phyloP scores from a whole-genome alignment of 495 filamentous ascomycete species.

The Penicillium verhagenii region DNA sequence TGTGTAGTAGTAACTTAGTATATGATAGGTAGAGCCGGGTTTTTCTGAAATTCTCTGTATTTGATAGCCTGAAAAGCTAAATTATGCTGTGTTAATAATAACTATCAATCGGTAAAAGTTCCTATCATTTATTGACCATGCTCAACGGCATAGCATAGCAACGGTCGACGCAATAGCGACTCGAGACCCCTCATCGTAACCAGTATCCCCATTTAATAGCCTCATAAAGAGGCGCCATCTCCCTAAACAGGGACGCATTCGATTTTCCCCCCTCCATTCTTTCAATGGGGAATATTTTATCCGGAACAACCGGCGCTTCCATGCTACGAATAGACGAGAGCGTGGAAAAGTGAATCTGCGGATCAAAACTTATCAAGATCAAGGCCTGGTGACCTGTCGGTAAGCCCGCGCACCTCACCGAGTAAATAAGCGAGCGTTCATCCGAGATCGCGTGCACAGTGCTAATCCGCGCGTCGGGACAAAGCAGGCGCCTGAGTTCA shows the following conservation, averaged over 20 bases:
- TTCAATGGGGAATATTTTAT: slow-evolving; percentile 6
- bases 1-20: too few relatives aligned
- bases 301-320: slow-evolving; percentile 7
- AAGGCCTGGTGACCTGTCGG: slow-evolving; percentile 44
- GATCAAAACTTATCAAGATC: slow-evolving; percentile 65
- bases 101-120: not conserved
- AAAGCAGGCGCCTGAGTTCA: slow-evolving; percentile 55
- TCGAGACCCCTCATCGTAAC: slow-evolving; percentile 33
- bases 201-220: slow-evolving; percentile 39
- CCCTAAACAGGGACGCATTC: slow-evolving; percentile 29
- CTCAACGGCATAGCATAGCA: too few relatives aligned
- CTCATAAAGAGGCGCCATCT: slow-evolving; percentile 36
- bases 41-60: too few relatives aligned
- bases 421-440: slow-evolving; percentile 56
- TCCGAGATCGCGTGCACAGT: slow-evolving; percentile 55
- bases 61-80: too few relatives aligned
- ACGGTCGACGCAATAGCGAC: too few relatives aligned
- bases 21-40: too few relatives aligned
- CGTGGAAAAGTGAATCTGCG: slow-evolving; percentile 43
- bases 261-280: not conserved
- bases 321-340: slow-evolving; percentile 12
- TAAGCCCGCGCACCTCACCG: slow-evolving; percentile 53
- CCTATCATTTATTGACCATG: not conserved
- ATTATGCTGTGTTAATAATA: too few relatives aligned
- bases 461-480: slow-evolving; percentile 49